Evolutionary conservation across 495 filamentous ascomycete genomes (phyloP).

Genomic region (Tetracladium marchalianum): DNA sequence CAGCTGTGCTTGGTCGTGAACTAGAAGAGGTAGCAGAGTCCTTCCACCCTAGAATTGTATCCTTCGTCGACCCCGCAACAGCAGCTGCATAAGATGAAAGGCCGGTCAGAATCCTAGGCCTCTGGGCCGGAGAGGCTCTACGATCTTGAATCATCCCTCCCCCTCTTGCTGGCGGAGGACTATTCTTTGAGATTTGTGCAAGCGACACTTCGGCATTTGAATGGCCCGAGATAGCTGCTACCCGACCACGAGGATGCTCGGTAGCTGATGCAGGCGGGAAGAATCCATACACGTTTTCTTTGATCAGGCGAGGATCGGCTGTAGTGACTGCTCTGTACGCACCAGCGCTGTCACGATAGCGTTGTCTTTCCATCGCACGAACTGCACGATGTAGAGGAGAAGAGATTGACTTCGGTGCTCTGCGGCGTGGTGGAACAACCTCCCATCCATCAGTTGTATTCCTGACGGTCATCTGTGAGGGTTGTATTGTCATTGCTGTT

Average conservation of each 20-base stretch:
- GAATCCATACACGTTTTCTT: constrained; percentile 23
- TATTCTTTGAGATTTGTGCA: constrained; percentile 11
- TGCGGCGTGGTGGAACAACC: constrained; percentile 19
- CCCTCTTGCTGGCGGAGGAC: constrained; percentile 16
- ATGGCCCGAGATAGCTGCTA: constrained; percentile 17
- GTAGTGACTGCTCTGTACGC: constrained; percentile 33
- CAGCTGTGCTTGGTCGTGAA: not conserved
- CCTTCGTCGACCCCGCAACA: constrained; percentile 6
- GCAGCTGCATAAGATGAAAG: constrained; percentile 16
- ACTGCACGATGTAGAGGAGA: constrained; percentile 32
- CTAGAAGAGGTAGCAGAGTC: not conserved
- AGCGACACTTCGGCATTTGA: constrained; percentile 16
- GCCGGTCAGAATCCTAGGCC: constrained; percentile 5
- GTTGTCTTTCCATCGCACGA: constrained; percentile 26
- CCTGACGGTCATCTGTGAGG: constrained; percentile 9
- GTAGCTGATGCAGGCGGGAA: constrained; percentile 22
- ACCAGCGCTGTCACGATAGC: constrained; percentile 38
- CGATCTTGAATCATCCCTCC: constrained; percentile 16
- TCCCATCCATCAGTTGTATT: constrained; percentile 15
- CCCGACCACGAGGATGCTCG: constrained; percentile 20
- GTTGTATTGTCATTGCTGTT: constrained; percentile 12
- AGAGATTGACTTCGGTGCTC: constrained; percentile 15
- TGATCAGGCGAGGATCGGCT: constrained; percentile 29
- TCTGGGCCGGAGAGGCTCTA: constrained; percentile 3
- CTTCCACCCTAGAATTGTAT: constrained; percentile 2